Percentiles rank a stretch among this genome's conserved stretches.
These are phyloP conservation scores for Ambrosia trifida DNA, from an alignment of 129 eudicot species.

Conservation along the genomic window DNA sequence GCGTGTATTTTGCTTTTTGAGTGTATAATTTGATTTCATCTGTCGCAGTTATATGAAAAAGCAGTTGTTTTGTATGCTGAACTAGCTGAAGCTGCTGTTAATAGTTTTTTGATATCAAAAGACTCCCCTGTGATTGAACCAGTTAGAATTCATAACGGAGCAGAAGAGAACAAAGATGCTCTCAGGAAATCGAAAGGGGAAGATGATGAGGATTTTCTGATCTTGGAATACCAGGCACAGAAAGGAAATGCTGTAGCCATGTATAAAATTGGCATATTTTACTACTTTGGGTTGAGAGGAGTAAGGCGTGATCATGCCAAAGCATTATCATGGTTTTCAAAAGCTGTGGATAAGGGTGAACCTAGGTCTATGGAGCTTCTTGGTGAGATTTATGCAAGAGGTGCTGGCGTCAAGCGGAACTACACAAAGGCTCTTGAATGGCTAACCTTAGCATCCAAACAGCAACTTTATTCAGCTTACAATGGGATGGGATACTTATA, in stretches of 20 bases:
- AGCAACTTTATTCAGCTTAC: slow-evolving; percentile 89
- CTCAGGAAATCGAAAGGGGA: slow-evolving; percentile 92
- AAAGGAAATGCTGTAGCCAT: slow-evolving; percentile 93
- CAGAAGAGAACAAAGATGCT: slow-evolving; percentile 94
- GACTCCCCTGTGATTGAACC: slow-evolving; percentile 94
- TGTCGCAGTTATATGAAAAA: slow-evolving; percentile 80
- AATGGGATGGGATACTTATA: slow-evolving; percentile 98
- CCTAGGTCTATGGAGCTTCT: slow-evolving; percentile 95
- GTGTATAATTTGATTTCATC: slow-evolving; percentile 3
- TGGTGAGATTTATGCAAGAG: slow-evolving; percentile 95
- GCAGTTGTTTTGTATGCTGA: slow-evolving; percentile 91
- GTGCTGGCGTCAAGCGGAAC: slow-evolving; percentile 87
- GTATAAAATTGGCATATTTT: slow-evolving; percentile 90
- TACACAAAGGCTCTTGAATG: slow-evolving; percentile 90
- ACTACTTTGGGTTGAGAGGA: slow-evolving; percentile 92
- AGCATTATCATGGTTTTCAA: slow-evolving; percentile 89
- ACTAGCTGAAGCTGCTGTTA: slow-evolving; percentile 90
- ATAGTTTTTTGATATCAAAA: slow-evolving; percentile 84
- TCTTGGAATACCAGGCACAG: slow-evolving; percentile 93
- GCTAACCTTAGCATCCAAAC: slow-evolving; percentile 86
- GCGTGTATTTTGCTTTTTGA: background rate
- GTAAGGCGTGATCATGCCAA: slow-evolving; percentile 86
- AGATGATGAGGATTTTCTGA: slow-evolving; percentile 96
- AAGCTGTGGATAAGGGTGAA: slow-evolving; percentile 94
- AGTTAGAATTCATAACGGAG: slow-evolving; percentile 83